These are phyloP conservation scores for Dothiorella sarmentorum DNA, from an alignment of 2,329 filamentous ascomycete genomes.

Conservation along the genomic window DNA sequence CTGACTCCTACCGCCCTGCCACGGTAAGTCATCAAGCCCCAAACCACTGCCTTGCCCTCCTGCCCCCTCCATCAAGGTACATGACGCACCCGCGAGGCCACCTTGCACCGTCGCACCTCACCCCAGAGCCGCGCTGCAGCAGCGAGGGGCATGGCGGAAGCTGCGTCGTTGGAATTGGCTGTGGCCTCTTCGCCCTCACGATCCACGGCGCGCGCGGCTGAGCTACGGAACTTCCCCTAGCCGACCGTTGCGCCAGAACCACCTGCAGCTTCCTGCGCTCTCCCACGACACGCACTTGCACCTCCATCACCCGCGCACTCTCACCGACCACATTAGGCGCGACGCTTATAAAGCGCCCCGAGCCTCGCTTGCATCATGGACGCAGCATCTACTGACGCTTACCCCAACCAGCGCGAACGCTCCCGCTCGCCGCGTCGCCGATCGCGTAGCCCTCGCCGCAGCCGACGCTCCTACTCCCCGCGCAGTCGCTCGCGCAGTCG, in stretches of 20 bases:
- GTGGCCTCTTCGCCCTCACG: slow-evolving; percentile 12
- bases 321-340: slow-evolving; percentile 10
- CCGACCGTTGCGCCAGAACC: slow-evolving; percentile 18
- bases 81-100: neutral
- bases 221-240: slow-evolving; percentile 19
- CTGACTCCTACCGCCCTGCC: slow-evolving; percentile 15
- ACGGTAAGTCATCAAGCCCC: slow-evolving; percentile 12
- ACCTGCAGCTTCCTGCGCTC: slow-evolving; percentile 17
- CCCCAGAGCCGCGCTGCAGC: neutral
- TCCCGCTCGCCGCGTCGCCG: slow-evolving; percentile 71
- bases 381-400: slow-evolving; percentile 15
- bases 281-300: slow-evolving; percentile 11
- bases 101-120: neutral
- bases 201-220: slow-evolving; percentile 14
- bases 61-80: slow-evolving; percentile 3
- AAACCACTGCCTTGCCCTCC: neutral
- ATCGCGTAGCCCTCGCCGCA: slow-evolving; percentile 45
- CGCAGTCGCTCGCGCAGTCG: slow-evolving; percentile 77
- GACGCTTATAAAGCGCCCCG: slow-evolving; percentile 15
- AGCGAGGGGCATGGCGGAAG: neutral
- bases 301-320: slow-evolving; percentile 9
- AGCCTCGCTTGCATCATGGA: slow-evolving; percentile 15
- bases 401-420: slow-evolving; percentile 68
- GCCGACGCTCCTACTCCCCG: slow-evolving; percentile 61
- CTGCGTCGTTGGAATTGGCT: neutral